A percentile compares a stretch with the other conserved stretches of the same genome.
phyloP scores from a whole-genome alignment of 305 asterid genomes.

The Coffea humblotiana region DNA sequence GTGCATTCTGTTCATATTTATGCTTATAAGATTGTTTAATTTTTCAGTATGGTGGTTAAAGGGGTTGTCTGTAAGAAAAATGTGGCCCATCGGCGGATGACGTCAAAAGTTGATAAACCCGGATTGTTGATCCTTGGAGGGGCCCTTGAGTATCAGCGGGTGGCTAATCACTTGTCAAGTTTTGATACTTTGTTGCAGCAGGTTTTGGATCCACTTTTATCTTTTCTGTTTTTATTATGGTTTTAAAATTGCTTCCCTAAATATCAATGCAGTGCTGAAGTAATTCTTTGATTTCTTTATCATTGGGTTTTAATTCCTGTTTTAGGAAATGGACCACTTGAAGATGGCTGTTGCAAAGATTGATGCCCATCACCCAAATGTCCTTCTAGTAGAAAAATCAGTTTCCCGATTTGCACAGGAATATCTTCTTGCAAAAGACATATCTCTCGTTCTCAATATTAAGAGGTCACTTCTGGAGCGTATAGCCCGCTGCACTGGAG shows the following conservation, averaged over 20 bases:
- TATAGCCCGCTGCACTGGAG: conserved; percentile 87
- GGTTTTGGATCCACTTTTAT: conserved; percentile 45
- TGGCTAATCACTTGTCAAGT: conserved; percentile 82
- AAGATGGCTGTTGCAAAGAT: conserved; percentile 95
- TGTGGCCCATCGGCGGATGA: conserved; percentile 84
- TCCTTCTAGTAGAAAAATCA: conserved; percentile 83
- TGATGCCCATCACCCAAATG: conserved; percentile 77
- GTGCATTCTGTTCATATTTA: background rate
- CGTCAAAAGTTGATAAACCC: conserved; percentile 64
- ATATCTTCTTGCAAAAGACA: conserved; percentile 77
- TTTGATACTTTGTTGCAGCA: conserved; percentile 84
- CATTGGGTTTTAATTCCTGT: conserved; percentile 16
- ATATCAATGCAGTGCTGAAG: background rate
- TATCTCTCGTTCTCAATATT: conserved; percentile 83
- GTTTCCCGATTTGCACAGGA: conserved; percentile 91
- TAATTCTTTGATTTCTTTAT: background rate
- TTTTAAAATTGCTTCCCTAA: background rate
- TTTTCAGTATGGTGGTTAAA: conserved; percentile 58
- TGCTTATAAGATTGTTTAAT: conserved; percentile 29
- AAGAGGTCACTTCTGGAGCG: conserved; percentile 86
- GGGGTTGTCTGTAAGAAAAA: conserved; percentile 87
- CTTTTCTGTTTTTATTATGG: conserved; percentile 13
- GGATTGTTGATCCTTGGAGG: conserved; percentile 76
- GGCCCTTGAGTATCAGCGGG: conserved; percentile 85
- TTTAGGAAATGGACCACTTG: conserved; percentile 93